Evolutionary conservation across 225 moss, liverwort and hornwort species (phyloP), one percentile per base, ranked within the genome.

Genomic region (Asterella californica): DNA sequence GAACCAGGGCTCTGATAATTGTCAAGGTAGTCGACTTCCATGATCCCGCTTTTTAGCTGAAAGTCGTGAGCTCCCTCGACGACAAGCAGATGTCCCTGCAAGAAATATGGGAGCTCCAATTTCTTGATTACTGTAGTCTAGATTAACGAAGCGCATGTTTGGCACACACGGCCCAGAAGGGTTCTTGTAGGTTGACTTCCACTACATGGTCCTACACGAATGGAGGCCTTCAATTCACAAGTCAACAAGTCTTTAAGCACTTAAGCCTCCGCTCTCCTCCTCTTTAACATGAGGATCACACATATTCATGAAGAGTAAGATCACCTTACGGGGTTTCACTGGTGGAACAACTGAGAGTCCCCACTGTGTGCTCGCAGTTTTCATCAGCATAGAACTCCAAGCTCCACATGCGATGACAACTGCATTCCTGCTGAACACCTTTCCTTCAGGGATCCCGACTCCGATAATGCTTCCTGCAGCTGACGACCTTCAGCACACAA

Each of bases 81-180:
- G 82, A 94, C 93, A 83, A 99, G 88, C 78, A 99, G 82, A 89
- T 99, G 93, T 21, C 94, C 97, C 97, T 99, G 86, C 74, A 61
- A 9, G 2, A n/a, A 46, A 36, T 32, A 65, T 32, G 32, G 10
- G 9, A 32, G 65, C 30, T 33, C 32, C 30, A 8, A 36, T 36
- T 67, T 30, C 15, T 67, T 65, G 7, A 32, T 15, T 2, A 64
- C 10, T 42, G 42, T 42, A 2, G 42, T 42, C 42, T 7, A 42
- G 42, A 42, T 42, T 42, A 42, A 42, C 4, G 42, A 42, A 42
- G 7, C n/a, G n/a, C n/a, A n/a, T n/a, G n/a, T n/a, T n/a, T n/a
- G n/a, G n/a, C n/a, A n/a, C n/a, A n/a, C n/a, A n/a, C n/a, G n/a
- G n/a, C n/a, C 42, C 42, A 42, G 4, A 42, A 42, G 42, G 7